Conservation (phyloP, 164 flowering plant species). For the Macadamia tetraphylla region DNA sequence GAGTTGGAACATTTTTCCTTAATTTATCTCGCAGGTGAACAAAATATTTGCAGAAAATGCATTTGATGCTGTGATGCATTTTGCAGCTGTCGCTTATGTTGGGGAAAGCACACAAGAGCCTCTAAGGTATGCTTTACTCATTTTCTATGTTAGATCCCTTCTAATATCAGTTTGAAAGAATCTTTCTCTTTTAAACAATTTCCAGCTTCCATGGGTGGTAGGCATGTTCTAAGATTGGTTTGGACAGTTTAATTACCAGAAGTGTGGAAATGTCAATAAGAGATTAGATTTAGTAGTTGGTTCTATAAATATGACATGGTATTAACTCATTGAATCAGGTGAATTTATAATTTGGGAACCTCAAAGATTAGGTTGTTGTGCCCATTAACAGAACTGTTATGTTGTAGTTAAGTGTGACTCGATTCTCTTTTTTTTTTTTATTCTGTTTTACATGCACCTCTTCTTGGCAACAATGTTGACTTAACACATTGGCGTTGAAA, state of each 20-base stretch:
- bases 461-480: too few species aligned
- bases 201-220: background rate
- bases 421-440: too few species aligned
- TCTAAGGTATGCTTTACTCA: slow-evolving; percentile 46
- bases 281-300: too few species aligned
- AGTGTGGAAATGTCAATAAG: background rate
- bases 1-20: slow-evolving; percentile 24
- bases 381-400: too few species aligned
- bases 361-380: too few species aligned
- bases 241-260: background rate
- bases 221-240: background rate
- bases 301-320: too few species aligned
- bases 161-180: background rate
- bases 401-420: too few species aligned
- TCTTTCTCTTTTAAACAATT: background rate
- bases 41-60: slow-evolving; percentile 84
- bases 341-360: too few species aligned
- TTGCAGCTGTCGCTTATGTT: slow-evolving; percentile 99
- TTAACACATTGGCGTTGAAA: too few species aligned
- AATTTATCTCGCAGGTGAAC: slow-evolving; percentile 52
- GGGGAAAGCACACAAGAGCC: slow-evolving; percentile 98
- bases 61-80: slow-evolving; percentile 98
- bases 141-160: background rate
- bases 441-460: too few species aligned
- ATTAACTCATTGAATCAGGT: too few species aligned